Evolutionary conservation across 768 basidiomycete species (phyloP).

Genomic region (Calvatia gigantea): DNA sequence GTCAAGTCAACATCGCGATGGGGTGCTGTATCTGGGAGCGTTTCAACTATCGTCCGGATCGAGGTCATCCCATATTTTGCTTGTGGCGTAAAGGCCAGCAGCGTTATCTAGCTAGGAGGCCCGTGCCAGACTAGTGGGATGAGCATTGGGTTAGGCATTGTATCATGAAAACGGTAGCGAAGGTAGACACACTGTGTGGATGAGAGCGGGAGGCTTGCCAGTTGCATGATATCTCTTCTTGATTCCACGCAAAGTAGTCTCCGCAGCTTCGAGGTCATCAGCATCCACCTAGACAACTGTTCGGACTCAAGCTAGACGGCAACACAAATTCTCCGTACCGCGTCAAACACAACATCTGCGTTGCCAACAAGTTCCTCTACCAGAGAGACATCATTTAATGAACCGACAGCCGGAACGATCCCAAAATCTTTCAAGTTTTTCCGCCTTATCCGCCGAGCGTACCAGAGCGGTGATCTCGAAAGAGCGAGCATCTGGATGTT

Average conservation of each 20-base stretch:
- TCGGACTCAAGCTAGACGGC: background rate
- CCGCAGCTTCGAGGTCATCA: slow-evolving; percentile 42
- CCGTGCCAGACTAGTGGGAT: slow-evolving; percentile 31
- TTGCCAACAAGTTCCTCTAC: slow-evolving; percentile 41
- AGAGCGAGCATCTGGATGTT: slow-evolving; percentile 26
- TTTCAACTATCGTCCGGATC: slow-evolving; percentile 43
- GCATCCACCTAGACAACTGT: slow-evolving; percentile 25
- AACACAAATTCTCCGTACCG: slow-evolving; percentile 21
- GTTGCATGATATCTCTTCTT: slow-evolving; percentile 41
- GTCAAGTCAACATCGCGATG: slow-evolving; percentile 50
- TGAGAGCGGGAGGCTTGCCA: slow-evolving; percentile 43
- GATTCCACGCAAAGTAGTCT: slow-evolving; percentile 49
- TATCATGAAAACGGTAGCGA: background rate
- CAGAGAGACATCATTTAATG: slow-evolving; percentile 37
- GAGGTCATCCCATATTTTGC: slow-evolving; percentile 45
- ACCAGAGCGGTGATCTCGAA: slow-evolving; percentile 43
- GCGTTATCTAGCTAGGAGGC: slow-evolving; percentile 43
- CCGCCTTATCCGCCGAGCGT: slow-evolving; percentile 42
- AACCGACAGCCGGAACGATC: slow-evolving; percentile 38
- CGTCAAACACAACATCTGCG: slow-evolving; percentile 42
- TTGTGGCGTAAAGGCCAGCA: slow-evolving; percentile 32
- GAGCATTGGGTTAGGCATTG: slow-evolving; percentile 30
- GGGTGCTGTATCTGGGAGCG: slow-evolving; percentile 38
- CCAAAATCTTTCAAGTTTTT: slow-evolving; percentile 32
- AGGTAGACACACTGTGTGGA: slow-evolving; percentile 53